Evolutionary conservation across 1,284 basidiomycete genomes (phyloP).

Genomic region (Hymenochaete sp.): DNA sequence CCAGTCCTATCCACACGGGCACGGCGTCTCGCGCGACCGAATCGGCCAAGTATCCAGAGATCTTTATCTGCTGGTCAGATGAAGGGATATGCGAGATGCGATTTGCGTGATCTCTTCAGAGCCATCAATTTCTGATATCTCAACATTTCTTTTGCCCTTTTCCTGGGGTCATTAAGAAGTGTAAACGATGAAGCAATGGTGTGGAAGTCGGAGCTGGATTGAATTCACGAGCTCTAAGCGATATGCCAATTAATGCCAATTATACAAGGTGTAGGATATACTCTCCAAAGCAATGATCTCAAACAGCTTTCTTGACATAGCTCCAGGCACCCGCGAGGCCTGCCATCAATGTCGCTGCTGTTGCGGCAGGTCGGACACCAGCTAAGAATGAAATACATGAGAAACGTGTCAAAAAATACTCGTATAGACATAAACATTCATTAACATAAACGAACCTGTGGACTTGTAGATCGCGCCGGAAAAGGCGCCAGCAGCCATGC

Average conservation of each 20-base stretch:
- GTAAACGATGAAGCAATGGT: background rate
- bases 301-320: constrained; percentile 77
- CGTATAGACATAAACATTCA: constrained; percentile 30
- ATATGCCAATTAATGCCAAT: constrained; percentile 14
- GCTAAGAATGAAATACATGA: constrained; percentile 42
- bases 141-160: background rate
- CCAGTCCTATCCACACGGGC: background rate
- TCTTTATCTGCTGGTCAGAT: background rate
- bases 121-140: no score
- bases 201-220: background rate
- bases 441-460: constrained; percentile 59
- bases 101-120: no score
- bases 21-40: background rate
- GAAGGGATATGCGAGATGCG: no score
- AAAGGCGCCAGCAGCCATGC: constrained; percentile 85
- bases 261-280: constrained; percentile 13
- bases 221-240: constrained; percentile 12
- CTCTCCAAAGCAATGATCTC: constrained; percentile 21
- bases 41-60: constrained; percentile 7
- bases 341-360: constrained; percentile 84
- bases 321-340: constrained; percentile 87
- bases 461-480: constrained; percentile 92
- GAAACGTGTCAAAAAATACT: constrained; percentile 7
- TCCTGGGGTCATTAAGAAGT: background rate
- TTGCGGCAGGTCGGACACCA: constrained; percentile 81